phyloP scores from a whole-genome alignment of 2,329 filamentous ascomycete genomes.

The Aspergillus bombycis region DNA sequence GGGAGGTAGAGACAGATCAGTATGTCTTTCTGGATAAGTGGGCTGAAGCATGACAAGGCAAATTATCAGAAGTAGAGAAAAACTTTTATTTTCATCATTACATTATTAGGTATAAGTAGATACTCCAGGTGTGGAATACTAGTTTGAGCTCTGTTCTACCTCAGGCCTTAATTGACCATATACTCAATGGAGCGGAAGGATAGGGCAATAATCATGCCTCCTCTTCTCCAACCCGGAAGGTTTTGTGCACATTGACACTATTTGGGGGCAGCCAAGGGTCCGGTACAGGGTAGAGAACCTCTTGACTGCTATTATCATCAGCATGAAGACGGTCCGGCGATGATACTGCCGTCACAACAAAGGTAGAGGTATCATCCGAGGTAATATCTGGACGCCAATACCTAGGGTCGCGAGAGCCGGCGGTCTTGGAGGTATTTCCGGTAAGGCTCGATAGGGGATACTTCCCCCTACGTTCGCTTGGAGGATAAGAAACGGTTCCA shows the following conservation, averaged over 20 bases:
- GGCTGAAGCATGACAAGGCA: background rate
- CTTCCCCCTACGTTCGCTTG: background rate
- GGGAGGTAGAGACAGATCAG: background rate
- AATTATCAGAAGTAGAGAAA: background rate
- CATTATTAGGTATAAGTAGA: background rate
- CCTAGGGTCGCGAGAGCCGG: background rate
- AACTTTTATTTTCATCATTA: background rate
- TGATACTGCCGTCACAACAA: background rate
- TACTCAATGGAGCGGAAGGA: background rate
- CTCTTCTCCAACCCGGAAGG: background rate
- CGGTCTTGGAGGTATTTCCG: background rate
- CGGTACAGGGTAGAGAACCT: background rate
- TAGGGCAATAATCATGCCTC: background rate
- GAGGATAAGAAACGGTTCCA: background rate
- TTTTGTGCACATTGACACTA: background rate
- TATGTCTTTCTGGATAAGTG: rapidly evolving
- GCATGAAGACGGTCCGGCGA: background rate
- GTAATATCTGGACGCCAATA: background rate
- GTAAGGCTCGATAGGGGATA: background rate
- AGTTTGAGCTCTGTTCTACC: background rate
- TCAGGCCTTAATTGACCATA: background rate
- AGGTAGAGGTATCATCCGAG: background rate
- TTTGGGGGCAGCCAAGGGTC: background rate
- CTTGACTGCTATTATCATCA: background rate
- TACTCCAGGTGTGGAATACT: background rate